A percentile compares a stretch with the other conserved stretches of the same genome.
These are phyloP conservation scores for Haplosporangium gracile DNA, from an alignment of 192 early-diverging fungal species.

Conservation along the genomic window DNA sequence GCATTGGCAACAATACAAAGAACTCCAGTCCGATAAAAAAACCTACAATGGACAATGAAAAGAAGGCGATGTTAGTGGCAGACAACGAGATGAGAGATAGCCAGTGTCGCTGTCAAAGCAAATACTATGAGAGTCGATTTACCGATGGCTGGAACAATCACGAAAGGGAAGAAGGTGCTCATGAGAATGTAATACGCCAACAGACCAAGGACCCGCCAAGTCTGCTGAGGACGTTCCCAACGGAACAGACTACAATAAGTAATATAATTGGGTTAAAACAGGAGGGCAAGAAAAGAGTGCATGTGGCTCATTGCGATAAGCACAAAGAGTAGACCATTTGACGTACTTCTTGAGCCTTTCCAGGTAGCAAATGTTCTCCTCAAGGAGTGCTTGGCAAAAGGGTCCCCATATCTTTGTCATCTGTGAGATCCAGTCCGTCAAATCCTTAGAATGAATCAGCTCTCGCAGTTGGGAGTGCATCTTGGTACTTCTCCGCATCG, in stretches of 20 bases:
- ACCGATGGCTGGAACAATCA: constrained; percentile 41
- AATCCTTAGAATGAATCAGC: constrained; percentile 47
- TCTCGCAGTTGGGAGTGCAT: constrained; percentile 43
- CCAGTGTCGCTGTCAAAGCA: background rate
- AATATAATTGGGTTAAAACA: background rate
- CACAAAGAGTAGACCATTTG: background rate
- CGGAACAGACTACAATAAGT: constrained; percentile 27
- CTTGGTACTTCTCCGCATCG: constrained; percentile 14
- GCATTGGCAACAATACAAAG: constrained; percentile 60
- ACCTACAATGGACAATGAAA: constrained; percentile 9
- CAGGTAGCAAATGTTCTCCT: constrained; percentile 42
- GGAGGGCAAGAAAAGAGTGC: background rate
- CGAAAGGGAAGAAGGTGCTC: constrained; percentile 23
- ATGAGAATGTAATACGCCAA: constrained; percentile 41
- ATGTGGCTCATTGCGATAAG: background rate
- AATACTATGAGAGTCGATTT: background rate
- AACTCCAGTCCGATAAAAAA: constrained; percentile 59
- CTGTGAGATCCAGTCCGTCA: constrained; percentile 51
- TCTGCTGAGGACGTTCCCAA: constrained; percentile 47
- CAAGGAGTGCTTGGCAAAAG: constrained; percentile 38
- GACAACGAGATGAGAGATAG: background rate
- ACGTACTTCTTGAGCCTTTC: constrained; percentile 51
- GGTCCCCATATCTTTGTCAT: constrained; percentile 54
- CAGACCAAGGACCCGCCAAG: constrained; percentile 48
- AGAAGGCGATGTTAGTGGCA: background rate